Percentiles rank a stretch among this genome's conserved stretches.
These are phyloP conservation scores for Fusarium incarnatum DNA, from an alignment of 2,329 filamentous ascomycete species.

Conservation along the genomic window DNA sequence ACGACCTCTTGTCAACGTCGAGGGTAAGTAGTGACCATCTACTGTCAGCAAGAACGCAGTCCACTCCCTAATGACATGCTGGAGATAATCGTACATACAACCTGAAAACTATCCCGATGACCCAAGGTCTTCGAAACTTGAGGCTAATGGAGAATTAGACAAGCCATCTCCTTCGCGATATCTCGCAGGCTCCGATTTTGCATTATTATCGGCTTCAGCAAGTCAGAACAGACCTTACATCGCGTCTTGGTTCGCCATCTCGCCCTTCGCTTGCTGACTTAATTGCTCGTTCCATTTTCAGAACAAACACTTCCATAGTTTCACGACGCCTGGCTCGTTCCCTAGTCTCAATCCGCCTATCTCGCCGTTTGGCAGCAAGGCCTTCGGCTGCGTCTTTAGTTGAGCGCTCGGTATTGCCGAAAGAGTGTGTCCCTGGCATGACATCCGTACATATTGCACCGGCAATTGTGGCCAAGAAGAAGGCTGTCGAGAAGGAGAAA, in stretches of 20 bases:
- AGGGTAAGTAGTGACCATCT: conserved; percentile 59
- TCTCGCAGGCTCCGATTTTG: conserved; percentile 74
- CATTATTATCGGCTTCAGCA: conserved; percentile 71
- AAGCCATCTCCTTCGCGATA: conserved; percentile 69
- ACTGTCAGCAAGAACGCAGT: conserved; percentile 5
- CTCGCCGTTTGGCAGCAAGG: conserved; percentile 68
- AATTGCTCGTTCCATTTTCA: conserved; percentile 72
- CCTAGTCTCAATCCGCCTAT: conserved; percentile 73
- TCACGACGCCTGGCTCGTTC: conserved; percentile 72
- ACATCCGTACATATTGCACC: conserved; percentile 63
- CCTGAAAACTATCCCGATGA: neutral
- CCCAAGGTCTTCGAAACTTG: conserved; percentile 4
- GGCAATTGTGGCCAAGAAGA: conserved; percentile 70
- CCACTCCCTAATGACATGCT: neutral
- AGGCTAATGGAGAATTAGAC: conserved; percentile 57
- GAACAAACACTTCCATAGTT: conserved; percentile 73
- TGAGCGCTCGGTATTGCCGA: conserved; percentile 71
- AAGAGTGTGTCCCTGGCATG: conserved; percentile 68
- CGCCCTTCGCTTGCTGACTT: conserved; percentile 72
- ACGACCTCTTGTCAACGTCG: conserved; percentile 66
- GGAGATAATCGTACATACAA: neutral
- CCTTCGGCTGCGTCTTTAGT: conserved; percentile 71
- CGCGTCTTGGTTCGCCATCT: conserved; percentile 66
- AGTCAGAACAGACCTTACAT: conserved; percentile 65
- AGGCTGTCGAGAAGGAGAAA: conserved; percentile 73